Percentiles rank a stretch among this genome's conserved stretches.
phyloP scores from a whole-genome alignment of 345 rosid genomes.

The Eucalyptus pauciflora region DNA sequence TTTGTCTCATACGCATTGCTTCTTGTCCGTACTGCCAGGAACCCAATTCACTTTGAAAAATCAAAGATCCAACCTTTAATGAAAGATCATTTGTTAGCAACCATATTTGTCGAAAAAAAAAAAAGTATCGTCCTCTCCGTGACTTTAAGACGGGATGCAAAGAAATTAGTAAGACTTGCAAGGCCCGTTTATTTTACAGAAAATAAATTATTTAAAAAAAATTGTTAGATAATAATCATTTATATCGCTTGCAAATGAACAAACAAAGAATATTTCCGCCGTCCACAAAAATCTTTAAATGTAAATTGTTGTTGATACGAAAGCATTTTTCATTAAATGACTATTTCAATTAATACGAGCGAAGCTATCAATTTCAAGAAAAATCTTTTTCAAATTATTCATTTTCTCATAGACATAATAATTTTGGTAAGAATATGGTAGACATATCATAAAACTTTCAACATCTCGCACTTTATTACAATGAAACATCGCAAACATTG shows the following conservation, averaged over 20 bases:
- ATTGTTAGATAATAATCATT: not conserved
- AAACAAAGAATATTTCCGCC: fast-evolving
- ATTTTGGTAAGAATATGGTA: not conserved
- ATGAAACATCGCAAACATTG: not conserved
- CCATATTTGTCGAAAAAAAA: no score
- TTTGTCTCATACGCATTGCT: no score
- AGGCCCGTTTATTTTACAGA: fast-evolving
- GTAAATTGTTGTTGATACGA: no score
- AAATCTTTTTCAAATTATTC: not conserved
- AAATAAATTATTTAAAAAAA: not conserved
- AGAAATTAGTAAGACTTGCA: not conserved
- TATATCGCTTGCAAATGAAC: not conserved
- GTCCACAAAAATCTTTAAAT: not conserved
- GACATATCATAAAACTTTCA: not conserved
- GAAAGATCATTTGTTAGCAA: no score
- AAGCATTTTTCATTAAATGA: no score
- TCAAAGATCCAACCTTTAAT: no score
- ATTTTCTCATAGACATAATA: not conserved
- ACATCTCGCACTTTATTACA: not conserved
- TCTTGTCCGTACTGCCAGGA: not conserved
- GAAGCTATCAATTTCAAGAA: no score
- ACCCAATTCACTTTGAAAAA: not conserved
- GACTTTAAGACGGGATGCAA: not conserved
- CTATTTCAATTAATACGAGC: not conserved
- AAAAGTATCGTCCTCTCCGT: not conserved